Evolutionary conservation across 306 rosid species (phyloP).

Genomic region (Calophaca sinica): DNA sequence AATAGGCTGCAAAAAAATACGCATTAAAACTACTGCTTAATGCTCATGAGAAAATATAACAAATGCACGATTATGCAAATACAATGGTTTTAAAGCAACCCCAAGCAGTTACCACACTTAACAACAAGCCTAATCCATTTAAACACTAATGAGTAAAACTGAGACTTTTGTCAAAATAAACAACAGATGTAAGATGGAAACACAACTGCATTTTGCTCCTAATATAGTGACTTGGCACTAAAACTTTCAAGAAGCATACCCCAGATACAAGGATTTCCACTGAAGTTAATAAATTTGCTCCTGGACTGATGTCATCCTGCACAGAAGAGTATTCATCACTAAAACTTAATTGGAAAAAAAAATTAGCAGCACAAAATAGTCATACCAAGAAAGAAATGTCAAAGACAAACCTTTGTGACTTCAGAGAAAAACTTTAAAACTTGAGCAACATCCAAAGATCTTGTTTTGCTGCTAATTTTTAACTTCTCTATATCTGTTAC

Average conservation of each 20-base stretch:
- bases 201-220: slow-evolving; percentile 11
- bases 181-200: slow-evolving; percentile 11
- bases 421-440: slow-evolving; percentile 81
- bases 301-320: slow-evolving; percentile 90
- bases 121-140: slow-evolving; percentile 30
- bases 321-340: slow-evolving; percentile 42
- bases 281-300: slow-evolving; percentile 92
- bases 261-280: slow-evolving; percentile 91
- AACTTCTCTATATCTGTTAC: slow-evolving; percentile 96
- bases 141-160: slow-evolving; percentile 21
- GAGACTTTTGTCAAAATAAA: slow-evolving; percentile 32
- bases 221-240: slow-evolving; percentile 37
- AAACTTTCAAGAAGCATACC: slow-evolving; percentile 62
- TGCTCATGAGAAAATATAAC: slow-evolving; percentile 14
- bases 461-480: slow-evolving; percentile 82
- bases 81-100: slow-evolving; percentile 9
- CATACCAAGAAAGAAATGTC: slow-evolving; percentile 38
- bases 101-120: slow-evolving; percentile 24
- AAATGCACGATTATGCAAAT: slow-evolving; percentile 17
- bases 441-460: slow-evolving; percentile 78
- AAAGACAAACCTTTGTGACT: slow-evolving; percentile 74
- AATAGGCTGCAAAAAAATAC: slow-evolving; percentile 73
- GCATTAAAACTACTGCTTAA: slow-evolving; percentile 37
- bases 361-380: slow-evolving; percentile 25
- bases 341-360: neutral